phyloP scores from a whole-genome alignment of 2,329 filamentous ascomycete genomes.

The Drechmeria coniospora region DNA sequence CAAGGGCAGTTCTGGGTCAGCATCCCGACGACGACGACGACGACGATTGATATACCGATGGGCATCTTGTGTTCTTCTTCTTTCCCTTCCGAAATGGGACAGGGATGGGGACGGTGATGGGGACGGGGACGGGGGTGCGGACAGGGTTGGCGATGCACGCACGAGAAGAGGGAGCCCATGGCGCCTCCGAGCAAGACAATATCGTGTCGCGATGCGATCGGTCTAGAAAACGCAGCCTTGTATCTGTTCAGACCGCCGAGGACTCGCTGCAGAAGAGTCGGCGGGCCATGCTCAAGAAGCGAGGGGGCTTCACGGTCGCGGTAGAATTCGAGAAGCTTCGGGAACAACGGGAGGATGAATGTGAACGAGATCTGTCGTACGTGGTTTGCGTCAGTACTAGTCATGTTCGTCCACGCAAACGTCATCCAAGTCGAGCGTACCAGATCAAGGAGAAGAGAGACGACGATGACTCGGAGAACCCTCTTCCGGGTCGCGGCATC shows the following conservation, averaged over 20 bases:
- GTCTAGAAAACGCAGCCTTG: constrained; percentile 81
- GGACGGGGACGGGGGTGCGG: too few relatives aligned
- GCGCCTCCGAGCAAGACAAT: constrained; percentile 91
- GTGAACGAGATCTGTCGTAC: constrained; percentile 76
- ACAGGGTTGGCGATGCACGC: constrained; percentile 9
- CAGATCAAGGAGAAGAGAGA: constrained; percentile 78
- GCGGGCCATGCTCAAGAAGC: constrained; percentile 26
- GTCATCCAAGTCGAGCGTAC: constrained; percentile 29
- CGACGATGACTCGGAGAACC: constrained; percentile 75
- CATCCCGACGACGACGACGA: not conserved
- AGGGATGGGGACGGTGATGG: too few relatives aligned
- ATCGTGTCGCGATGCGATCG: constrained; percentile 93
- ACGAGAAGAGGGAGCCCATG: constrained; percentile 79
- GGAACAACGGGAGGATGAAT: constrained; percentile 93
- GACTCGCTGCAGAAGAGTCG: constrained; percentile 62
- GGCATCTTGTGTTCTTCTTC: too few relatives aligned
- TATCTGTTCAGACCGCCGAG: constrained; percentile 80
- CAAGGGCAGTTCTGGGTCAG: not conserved
- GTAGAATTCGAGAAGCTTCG: constrained; percentile 91
- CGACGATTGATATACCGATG: too few relatives aligned
- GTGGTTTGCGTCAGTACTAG: not conserved
- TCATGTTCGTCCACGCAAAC: too few relatives aligned
- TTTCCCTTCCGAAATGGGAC: too few relatives aligned
- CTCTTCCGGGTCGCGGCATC: constrained; percentile 51
- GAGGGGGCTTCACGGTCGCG: constrained; percentile 58